Conservation (phyloP, 2,329 filamentous ascomycete species). For the Hyphodiscus sp. region DNA sequence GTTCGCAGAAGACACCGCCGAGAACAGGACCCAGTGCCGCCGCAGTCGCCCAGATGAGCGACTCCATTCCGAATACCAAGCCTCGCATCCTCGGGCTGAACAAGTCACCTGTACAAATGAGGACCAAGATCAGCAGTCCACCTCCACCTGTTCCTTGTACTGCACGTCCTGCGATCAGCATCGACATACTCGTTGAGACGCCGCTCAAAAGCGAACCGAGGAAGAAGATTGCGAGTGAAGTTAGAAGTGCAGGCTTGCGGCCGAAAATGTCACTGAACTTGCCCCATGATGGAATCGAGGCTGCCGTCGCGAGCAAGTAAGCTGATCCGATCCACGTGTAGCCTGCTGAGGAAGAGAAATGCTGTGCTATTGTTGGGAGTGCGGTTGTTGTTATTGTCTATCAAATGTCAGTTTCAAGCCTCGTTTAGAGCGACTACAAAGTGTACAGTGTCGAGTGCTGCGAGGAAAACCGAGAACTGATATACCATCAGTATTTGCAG, state of each 20-base stretch:
- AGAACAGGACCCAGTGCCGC: slow-evolving; percentile 59
- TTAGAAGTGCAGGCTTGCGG: slow-evolving; percentile 42
- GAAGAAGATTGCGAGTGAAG: slow-evolving; percentile 54
- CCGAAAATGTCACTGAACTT: slow-evolving; percentile 49
- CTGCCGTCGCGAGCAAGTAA: slow-evolving; percentile 61
- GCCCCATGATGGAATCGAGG: slow-evolving; percentile 62
- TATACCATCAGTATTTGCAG: too few relatives aligned
- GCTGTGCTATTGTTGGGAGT: slow-evolving; percentile 46
- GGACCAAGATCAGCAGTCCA: slow-evolving; percentile 45
- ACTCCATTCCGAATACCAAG: slow-evolving; percentile 56
- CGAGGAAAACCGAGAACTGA: too few relatives aligned
- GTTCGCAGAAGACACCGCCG: slow-evolving; percentile 59
- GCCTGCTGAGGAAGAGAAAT: slow-evolving; percentile 37
- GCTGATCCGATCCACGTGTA: slow-evolving; percentile 71
- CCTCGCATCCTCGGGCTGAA: slow-evolving; percentile 42
- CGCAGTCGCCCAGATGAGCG: slow-evolving; percentile 56
- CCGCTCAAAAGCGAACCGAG: slow-evolving; percentile 56
- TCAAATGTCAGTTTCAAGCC: too few relatives aligned
- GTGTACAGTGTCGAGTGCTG: too few relatives aligned
- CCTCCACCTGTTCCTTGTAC: slow-evolving; percentile 45
- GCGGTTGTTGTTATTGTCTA: slow-evolving; percentile 54
- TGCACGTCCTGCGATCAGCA: slow-evolving; percentile 47
- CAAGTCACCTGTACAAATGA: slow-evolving; percentile 47
- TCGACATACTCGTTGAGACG: slow-evolving; percentile 52
- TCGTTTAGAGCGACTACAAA: too few relatives aligned